Base-by-base conservation (phyloP, 768 basidiomycete genomes). In the Suillus ampliporus region DNA sequence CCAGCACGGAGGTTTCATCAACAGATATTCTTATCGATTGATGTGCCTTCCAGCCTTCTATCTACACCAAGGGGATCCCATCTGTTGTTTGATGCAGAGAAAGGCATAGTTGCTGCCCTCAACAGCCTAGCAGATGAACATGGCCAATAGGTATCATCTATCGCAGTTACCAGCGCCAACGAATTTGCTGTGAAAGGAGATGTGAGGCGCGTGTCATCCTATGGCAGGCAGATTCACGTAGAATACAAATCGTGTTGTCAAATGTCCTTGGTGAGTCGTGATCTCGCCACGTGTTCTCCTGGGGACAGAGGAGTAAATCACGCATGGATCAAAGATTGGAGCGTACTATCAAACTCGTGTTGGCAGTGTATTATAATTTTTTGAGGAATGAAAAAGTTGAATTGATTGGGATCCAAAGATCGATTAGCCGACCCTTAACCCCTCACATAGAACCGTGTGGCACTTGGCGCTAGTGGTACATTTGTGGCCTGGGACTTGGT, bases 1-100 rank as follows among this genome's bases (percentile, higher is more conserved):
- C 48, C 76, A 93, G 91, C 90, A 26, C 83, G 77, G 67, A 83
- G 89, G 17, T 84, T 89, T 66, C 72, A 79, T 66, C 88, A 84
- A 68, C 85, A 88, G 72, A 86, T 94, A 59, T 91, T 91, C 76
- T 71, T 94, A 74, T 88, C 89, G 19, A 79, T 92, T 21, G 91
- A 93, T 78, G 63, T 87, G 58, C 77, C 77, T 9, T 71, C 76
- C 21, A 67, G 70, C 23, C 66, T 74, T 64, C 70, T 79, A 64
- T 70, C 82, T 14, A 68, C 84, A 72, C 82, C 82, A 58, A 79
- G 84, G 64, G 85, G 84, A 28, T 74, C 79, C 17, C 76, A 74
- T 72, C 56, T 88, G 62, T 41, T 84, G 68, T 69, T 88, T 46
- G 84, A 82, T 60, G 84, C 84, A 57, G 91, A 94, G 74, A 86